Evolutionary conservation across 306 rosid genomes (phyloP).

Genomic region (Sechiopsis laciniata): DNA sequence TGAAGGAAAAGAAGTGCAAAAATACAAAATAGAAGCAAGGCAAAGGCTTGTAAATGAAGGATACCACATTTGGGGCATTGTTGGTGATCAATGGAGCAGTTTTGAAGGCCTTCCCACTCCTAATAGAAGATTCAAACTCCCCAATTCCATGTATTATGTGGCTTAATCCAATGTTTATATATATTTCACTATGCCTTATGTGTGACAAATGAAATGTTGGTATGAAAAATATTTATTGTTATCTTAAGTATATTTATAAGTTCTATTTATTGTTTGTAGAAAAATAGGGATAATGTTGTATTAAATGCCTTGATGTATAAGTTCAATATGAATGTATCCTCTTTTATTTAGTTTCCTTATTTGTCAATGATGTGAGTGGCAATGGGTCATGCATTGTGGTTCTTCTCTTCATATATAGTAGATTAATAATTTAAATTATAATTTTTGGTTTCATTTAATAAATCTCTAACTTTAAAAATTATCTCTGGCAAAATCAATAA

Average conservation of each 20-base stretch:
- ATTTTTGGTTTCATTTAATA: no score
- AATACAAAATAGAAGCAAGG: conserved; percentile 39
- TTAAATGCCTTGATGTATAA: not conserved
- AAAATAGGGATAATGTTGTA: not conserved
- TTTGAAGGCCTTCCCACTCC: conserved; percentile 14
- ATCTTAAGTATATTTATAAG: not conserved
- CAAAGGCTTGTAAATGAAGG: conserved; percentile 42
- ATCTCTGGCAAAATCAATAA: no score
- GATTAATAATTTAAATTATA: no score
- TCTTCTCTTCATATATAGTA: no score
- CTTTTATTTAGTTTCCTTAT: not conserved
- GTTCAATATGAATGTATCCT: not conserved
- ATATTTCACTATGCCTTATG: not conserved
- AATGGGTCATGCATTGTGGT: no score
- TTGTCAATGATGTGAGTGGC: not conserved
- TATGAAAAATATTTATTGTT: not conserved
- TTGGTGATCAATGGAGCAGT: conserved; percentile 66
- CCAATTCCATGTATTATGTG: conserved; percentile 49
- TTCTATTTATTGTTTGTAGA: not conserved
- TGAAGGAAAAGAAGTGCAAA: conserved; percentile 42
- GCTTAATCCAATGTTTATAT: conserved; percentile 18
- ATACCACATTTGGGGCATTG: conserved; percentile 53
- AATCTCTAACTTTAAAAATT: no score
- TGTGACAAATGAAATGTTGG: not conserved
- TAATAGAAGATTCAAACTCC: conserved; percentile 55